A percentile compares a stretch with the other conserved stretches of the same genome.
Conservation (phyloP, 1,284 basidiomycete species). For the Trichosporon sp. region DNA sequence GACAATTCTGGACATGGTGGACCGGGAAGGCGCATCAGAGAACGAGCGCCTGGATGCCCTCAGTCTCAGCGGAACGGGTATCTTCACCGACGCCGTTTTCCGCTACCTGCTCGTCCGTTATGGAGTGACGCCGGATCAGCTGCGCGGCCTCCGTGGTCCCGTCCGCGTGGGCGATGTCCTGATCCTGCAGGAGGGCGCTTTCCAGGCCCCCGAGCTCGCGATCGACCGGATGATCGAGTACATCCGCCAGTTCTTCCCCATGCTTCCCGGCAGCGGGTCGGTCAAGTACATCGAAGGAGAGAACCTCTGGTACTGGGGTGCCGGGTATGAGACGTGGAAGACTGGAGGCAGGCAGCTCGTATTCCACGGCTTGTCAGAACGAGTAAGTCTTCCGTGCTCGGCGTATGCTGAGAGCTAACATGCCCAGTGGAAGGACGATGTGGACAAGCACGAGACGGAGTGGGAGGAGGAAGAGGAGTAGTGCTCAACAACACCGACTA, state of each 20-base stretch:
- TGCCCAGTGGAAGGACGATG: constrained; percentile 6
- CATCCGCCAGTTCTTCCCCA: constrained; percentile 17
- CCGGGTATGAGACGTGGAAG: constrained; percentile 10
- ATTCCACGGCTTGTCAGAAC: constrained; percentile 6
- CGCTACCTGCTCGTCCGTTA: constrained; percentile 36
- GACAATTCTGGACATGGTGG: constrained; percentile 16
- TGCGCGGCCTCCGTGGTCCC: constrained; percentile 21
- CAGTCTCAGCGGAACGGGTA: constrained; percentile 31
- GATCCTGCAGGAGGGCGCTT: constrained; percentile 20
- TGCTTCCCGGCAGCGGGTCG: constrained; percentile 10
- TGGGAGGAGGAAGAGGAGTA: background rate
- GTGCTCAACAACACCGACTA: background rate
- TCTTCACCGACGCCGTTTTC: constrained; percentile 32
- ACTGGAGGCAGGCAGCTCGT: constrained; percentile 13
- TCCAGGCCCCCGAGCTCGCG: constrained; percentile 11
- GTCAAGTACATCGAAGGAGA: constrained; percentile 8
- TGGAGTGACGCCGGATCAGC: constrained; percentile 29
- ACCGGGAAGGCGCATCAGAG: background rate
- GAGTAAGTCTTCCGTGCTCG: background rate
- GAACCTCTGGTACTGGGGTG: constrained; percentile 20
- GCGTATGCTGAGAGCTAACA: background rate
- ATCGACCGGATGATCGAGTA: constrained; percentile 5
- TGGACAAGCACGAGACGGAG: constrained; percentile 3
- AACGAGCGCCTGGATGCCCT: constrained; percentile 10
- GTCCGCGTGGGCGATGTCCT: constrained; percentile 37